Evolutionary conservation across 305 asterid genomes (phyloP), one percentile per base, ranked within the genome.

Genomic region (Fraxinus angustifolia): DNA sequence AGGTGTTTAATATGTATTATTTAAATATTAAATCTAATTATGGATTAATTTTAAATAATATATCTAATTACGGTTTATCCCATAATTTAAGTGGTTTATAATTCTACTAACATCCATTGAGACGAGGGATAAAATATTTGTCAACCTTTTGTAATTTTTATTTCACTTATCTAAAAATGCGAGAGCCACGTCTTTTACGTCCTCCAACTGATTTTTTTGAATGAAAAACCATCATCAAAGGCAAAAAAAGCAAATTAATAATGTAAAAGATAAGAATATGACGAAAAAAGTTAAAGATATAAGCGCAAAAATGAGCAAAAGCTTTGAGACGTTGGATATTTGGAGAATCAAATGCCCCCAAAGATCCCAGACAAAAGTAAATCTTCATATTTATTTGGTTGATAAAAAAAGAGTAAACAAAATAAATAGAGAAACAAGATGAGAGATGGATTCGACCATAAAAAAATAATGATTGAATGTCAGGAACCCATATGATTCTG

Each of bases 361-460:
- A 21, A 45, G 80, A 85, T 82, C 36, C 85, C 78, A 76, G 85
- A 85, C 87, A 84, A 45, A 70, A 19, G 75, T 67, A 82, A 78
- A 70, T 78, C 75, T 75, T 33, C 6, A 12, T 12, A 8, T 34
- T 73, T 53, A 35, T 42, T 70, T 82, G 36, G 21, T 31, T 7
- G 12, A 23, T 45, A 78, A 28, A 73, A 73, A 73, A 17, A 8
- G 28, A 35, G 12, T 34, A 4, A 26, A 60, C 11, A 62, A 30
- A 17, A 40, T 19, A 19, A 19, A 19, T 7, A 60, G 38, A n/a
- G 11, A 50, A 19, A 34, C 4, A 33, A 50, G 56, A 6, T 23
- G 36, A 35, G 17, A 4, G 68, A 3, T 79, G 65, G 68, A 16
- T 73, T 68, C 19, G 23, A 67, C 5, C 30, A 58, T 58, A 48